A percentile compares a stretch with the other conserved stretches of the same genome.
phyloP scores from a whole-genome alignment of 106 monocot species.

The Gastrodia elata region DNA sequence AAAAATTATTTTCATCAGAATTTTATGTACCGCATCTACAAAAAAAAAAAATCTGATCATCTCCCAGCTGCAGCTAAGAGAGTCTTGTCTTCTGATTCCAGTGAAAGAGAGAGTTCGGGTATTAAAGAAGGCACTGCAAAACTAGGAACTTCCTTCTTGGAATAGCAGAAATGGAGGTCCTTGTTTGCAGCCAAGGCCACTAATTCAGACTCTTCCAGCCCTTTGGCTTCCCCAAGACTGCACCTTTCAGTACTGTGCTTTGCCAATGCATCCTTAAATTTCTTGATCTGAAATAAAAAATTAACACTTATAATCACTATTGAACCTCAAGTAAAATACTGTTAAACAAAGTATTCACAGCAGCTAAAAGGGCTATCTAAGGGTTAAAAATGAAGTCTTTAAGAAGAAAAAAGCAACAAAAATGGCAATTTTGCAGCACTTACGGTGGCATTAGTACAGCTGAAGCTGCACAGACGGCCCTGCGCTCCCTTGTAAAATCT shows the following conservation, averaged over 20 bases:
- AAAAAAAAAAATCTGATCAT: no score
- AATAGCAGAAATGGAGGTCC: not conserved
- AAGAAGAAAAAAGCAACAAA: no score
- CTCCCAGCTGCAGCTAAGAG: not conserved
- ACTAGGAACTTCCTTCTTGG: not conserved
- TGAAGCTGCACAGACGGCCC: constrained; percentile 54
- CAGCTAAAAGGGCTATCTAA: no score
- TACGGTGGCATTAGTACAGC: constrained; percentile 53
- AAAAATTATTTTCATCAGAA: no score
- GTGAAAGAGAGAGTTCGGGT: not conserved
- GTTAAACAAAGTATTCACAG: not conserved
- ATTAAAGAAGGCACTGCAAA: not conserved
- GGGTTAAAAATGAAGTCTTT: not conserved
- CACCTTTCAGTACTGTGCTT: constrained; percentile 30
- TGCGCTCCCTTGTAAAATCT: constrained; percentile 43
- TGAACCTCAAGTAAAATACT: not conserved
- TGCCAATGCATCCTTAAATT: constrained; percentile 46
- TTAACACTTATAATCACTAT: not conserved
- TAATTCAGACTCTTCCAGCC: constrained; percentile 40
- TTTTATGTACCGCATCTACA: no score
- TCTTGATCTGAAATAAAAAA: constrained; percentile 34
- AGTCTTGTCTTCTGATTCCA: not conserved
- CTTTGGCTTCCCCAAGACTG: constrained; percentile 32
- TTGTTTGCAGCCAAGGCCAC: constrained; percentile 28
- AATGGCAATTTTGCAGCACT: no score